These are phyloP conservation scores for Coemansia guatemalensis DNA, from an alignment of 192 early-diverging fungal species.

Conservation along the genomic window DNA sequence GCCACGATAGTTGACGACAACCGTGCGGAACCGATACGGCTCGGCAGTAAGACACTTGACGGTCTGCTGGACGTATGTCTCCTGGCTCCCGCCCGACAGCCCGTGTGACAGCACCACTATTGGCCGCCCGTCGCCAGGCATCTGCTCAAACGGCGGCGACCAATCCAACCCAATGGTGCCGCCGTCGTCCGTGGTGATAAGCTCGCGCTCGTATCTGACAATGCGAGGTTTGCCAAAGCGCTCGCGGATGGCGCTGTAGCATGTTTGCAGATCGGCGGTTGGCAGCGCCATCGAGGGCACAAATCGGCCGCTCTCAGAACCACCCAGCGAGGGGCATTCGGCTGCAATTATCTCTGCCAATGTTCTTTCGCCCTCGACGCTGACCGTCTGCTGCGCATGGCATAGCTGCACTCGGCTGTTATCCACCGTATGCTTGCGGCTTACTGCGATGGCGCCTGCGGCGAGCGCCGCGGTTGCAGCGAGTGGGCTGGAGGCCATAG, in stretches of 20 bases:
- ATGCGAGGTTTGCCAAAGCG: constrained; percentile 35
- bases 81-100: constrained; percentile 89
- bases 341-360: constrained; percentile 27
- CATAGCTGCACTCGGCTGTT: constrained; percentile 38
- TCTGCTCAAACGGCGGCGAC: constrained; percentile 60
- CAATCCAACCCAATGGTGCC: constrained; percentile 89
- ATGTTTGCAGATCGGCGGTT: constrained; percentile 79
- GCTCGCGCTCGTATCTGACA: constrained; percentile 54
- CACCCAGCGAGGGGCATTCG: constrained; percentile 60
- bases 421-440: constrained; percentile 39
- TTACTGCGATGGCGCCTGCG: constrained; percentile 18
- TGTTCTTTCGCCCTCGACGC: constrained; percentile 14
- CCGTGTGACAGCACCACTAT: constrained; percentile 86
- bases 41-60: constrained; percentile 59
- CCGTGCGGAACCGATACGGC: constrained; percentile 67
- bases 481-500: constrained; percentile 31
- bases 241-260: constrained; percentile 51
- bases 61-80: constrained; percentile 81
- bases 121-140: constrained; percentile 64
- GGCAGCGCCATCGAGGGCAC: constrained; percentile 70
- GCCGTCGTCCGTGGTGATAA: constrained; percentile 72
- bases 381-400: constrained; percentile 37
- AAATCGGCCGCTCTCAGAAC: constrained; percentile 54
- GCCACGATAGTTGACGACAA: constrained; percentile 89
- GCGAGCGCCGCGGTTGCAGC: constrained; percentile 20